Base-by-base conservation (phyloP, 164 flowering plant species). In the Taxillus chinensis region DNA sequence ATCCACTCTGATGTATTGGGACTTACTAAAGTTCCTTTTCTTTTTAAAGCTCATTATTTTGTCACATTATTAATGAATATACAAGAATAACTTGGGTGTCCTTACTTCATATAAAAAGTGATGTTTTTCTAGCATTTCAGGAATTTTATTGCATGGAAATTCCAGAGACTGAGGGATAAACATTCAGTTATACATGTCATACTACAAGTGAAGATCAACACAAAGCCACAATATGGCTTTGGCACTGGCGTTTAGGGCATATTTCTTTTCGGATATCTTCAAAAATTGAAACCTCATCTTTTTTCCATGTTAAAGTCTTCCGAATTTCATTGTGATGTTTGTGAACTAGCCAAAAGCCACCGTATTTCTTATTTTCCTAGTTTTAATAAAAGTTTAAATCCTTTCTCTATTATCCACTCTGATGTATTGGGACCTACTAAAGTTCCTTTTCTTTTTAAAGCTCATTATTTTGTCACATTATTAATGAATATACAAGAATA, bases 121-220 rank as follows among this genome's bases (percentile, higher is more conserved):
- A 43, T 43, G 46, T 43, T 43, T 43, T 43, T 43, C 7, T 9
- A 6, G 46, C 46, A 43, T 6, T 43, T 43, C n/a, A n/a, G n/a
- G n/a, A n/a, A n/a, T n/a, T n/a, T n/a, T 63, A 68, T 7, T 59
- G 48, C 45, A 46, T 59, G 45, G 39, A 69, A 15, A 5, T 40
- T 5, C 2, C 14, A 6, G 2, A 53, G 7, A 53, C 7, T 53
- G 56, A 14, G 3, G 56, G 37, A 17, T 13, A 53, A 3, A 53
- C 7, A 53, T 14, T 53, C 37, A n/a, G 13, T 53, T 3, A 53
- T n/a, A 14, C 37, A 17, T 14, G 3, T 53, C 16, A 53, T 1
- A 17, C 37, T 17, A 14, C 12, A 7, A 2, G 2, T 14, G 37
- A 14, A 2, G 56, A 53, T 7, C 0, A 2, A 53, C 1, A 8